These are phyloP conservation scores for Aspergillus melleus DNA, from an alignment of 2,329 filamentous ascomycete genomes.

Conservation along the genomic window DNA sequence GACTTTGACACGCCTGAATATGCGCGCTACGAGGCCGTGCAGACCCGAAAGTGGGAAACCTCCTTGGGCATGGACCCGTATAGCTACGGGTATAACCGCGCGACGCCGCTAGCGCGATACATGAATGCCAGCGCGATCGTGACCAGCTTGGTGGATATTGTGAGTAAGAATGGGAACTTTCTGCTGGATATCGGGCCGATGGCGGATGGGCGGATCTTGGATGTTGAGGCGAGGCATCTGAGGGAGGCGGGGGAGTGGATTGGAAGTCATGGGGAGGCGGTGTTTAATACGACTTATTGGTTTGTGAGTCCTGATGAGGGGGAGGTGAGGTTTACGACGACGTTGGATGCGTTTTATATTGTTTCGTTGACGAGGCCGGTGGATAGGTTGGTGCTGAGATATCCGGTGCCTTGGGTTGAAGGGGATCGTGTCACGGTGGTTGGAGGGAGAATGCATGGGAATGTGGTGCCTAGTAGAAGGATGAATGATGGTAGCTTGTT, in stretches of 20 bases:
- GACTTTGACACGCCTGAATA: slow-evolving; percentile 66
- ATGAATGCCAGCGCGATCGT: slow-evolving; percentile 55
- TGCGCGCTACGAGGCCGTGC: slow-evolving; percentile 49
- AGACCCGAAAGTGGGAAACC: slow-evolving; percentile 60
- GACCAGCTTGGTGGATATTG: slow-evolving; percentile 52
- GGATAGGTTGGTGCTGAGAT: slow-evolving; percentile 42
- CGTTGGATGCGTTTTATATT: slow-evolving; percentile 55
- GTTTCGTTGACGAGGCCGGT: slow-evolving; percentile 46
- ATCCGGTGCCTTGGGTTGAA: slow-evolving; percentile 48
- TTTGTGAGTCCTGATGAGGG: slow-evolving; percentile 49
- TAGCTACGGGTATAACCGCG: slow-evolving; percentile 60
- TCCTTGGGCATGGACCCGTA: slow-evolving; percentile 62
- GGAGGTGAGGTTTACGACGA: slow-evolving; percentile 54
- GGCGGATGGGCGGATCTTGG: slow-evolving; percentile 56
- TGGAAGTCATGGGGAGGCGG: slow-evolving; percentile 52
- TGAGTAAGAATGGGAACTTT: slow-evolving; percentile 58
- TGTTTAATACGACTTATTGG: slow-evolving; percentile 61
- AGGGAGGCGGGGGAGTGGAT: slow-evolving; percentile 57
- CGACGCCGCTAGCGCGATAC: slow-evolving; percentile 51
- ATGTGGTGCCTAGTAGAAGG: not conserved
- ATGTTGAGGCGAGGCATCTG: slow-evolving; percentile 50
- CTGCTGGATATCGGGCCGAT: slow-evolving; percentile 57
- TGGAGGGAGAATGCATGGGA: slow-evolving; percentile 24
- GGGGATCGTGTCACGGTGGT: slow-evolving; percentile 52
- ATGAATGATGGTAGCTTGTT: not conserved